phyloP scores from a whole-genome alignment of 192 early-diverging fungal genomes.

The Entomortierella parvispora region DNA sequence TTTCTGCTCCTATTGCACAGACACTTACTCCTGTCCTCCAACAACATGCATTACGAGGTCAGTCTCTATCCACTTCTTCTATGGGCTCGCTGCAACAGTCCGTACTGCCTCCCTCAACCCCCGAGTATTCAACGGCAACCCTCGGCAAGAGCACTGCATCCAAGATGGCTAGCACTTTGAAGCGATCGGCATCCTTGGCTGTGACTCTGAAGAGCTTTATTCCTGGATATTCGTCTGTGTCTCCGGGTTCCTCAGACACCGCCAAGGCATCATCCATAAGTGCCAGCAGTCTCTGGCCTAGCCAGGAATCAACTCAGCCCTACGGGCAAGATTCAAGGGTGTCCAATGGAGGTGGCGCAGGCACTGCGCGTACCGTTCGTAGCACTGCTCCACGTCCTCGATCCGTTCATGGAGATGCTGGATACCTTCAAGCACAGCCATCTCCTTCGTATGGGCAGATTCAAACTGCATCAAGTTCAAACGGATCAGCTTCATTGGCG shows the following conservation, averaged over 20 bases:
- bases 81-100: conserved; percentile 30
- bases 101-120: conserved; percentile 15
- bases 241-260: neutral
- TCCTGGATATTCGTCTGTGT: conserved; percentile 27
- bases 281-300: neutral
- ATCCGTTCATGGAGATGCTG: conserved; percentile 43
- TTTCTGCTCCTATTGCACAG: conserved; percentile 41
- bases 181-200: conserved; percentile 54
- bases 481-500: neutral
- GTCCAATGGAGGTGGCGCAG: conserved; percentile 13
- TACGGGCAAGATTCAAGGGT: conserved; percentile 8
- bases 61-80: conserved; percentile 23
- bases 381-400: conserved; percentile 26
- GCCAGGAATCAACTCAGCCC: neutral
- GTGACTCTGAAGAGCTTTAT: conserved; percentile 52
- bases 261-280: neutral
- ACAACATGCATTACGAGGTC: conserved; percentile 22
- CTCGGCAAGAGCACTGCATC: conserved; percentile 30
- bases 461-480: neutral
- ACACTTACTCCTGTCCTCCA: conserved; percentile 20
- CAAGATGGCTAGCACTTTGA: conserved; percentile 51
- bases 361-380: conserved; percentile 8
- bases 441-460: conserved; percentile 17
- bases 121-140: conserved; percentile 31
- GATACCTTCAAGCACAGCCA: conserved; percentile 23